Percentiles rank a stretch among this genome's conserved stretches.
Conservation (phyloP, 345 rosid species). For the Hibiscus mutabilis region DNA sequence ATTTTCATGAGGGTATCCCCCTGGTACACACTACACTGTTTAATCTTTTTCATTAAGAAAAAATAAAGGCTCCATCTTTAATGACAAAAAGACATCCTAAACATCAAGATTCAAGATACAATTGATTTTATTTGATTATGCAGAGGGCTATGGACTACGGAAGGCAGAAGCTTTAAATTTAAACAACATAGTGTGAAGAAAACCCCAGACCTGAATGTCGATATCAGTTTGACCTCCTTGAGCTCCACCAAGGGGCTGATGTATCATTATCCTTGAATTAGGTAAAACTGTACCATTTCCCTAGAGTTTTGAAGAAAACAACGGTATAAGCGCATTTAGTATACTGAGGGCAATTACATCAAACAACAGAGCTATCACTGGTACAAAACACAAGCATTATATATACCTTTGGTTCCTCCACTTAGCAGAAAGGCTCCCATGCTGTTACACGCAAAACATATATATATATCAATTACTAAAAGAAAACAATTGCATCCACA, state of each 20-base stretch:
- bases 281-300: slow-evolving; percentile 92
- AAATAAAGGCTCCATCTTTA: not conserved
- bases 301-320: slow-evolving; percentile 29
- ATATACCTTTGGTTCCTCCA: slow-evolving; percentile 93
- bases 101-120: not conserved
- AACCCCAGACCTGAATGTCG: slow-evolving; percentile 62
- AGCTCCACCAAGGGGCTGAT: slow-evolving; percentile 97
- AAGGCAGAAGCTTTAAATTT: not conserved
- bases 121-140: no score
- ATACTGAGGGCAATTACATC: slow-evolving; percentile 7
- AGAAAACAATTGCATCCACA: not conserved
- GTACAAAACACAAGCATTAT: not conserved
- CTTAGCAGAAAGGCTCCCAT: slow-evolving; percentile 97
- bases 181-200: not conserved
- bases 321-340: not conserved
- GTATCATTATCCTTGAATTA: slow-evolving; percentile 96
- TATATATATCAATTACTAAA: slow-evolving; percentile 5
- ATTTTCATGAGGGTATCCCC: no score
- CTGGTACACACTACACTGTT: no score
- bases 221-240: slow-evolving; percentile 89
- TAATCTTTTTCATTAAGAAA: no score
- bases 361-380: slow-evolving; percentile 3
- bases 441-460: slow-evolving; percentile 35
- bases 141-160: no score
- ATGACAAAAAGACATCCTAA: no score